Evolutionary conservation across 768 basidiomycete species (phyloP).

Genomic region (Collybia nuda): DNA sequence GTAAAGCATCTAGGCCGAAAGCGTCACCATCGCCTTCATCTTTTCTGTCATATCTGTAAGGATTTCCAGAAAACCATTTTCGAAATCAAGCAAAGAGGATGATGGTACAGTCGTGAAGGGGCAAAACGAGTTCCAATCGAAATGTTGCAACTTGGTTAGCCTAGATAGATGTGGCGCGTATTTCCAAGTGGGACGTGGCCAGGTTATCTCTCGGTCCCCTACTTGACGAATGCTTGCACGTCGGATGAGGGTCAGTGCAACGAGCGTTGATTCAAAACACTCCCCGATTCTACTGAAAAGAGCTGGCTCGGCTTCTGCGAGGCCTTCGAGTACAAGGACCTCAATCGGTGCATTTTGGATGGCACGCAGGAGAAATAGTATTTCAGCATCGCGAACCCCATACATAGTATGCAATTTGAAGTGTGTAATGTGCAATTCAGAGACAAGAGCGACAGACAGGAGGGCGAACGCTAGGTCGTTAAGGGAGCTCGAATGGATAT

Average conservation of each 20-base stretch:
- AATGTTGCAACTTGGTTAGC: slow-evolving; percentile 18
- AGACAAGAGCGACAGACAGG: too few species aligned
- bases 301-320: slow-evolving; percentile 18
- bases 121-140: slow-evolving; percentile 21
- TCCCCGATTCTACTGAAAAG: slow-evolving; percentile 17
- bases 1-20: too few species aligned
- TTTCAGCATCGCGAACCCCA: slow-evolving; percentile 17
- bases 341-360: slow-evolving; percentile 15
- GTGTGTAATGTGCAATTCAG: slow-evolving; percentile 18
- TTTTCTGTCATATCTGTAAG: too few species aligned
- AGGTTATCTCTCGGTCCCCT: slow-evolving; percentile 16
- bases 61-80: background rate
- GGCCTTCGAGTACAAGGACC: slow-evolving; percentile 24
- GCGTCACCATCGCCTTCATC: too few species aligned
- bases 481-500: slow-evolving; percentile 7
- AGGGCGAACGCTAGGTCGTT: too few species aligned
- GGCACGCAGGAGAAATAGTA: slow-evolving; percentile 10
- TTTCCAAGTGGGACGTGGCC: slow-evolving; percentile 24
- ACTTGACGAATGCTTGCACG: slow-evolving; percentile 23
- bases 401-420: slow-evolving; percentile 23
- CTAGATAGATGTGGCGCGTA: slow-evolving; percentile 17
- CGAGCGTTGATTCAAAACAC: slow-evolving; percentile 15
- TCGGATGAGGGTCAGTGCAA: slow-evolving; percentile 22
- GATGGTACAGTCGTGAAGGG: background rate
- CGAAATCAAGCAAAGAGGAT: background rate